Percentiles rank a stretch among this genome's conserved stretches.
Evolutionary conservation across 75 land plant species (phyloP).

Genomic region (Sequoia sempervirens): DNA sequence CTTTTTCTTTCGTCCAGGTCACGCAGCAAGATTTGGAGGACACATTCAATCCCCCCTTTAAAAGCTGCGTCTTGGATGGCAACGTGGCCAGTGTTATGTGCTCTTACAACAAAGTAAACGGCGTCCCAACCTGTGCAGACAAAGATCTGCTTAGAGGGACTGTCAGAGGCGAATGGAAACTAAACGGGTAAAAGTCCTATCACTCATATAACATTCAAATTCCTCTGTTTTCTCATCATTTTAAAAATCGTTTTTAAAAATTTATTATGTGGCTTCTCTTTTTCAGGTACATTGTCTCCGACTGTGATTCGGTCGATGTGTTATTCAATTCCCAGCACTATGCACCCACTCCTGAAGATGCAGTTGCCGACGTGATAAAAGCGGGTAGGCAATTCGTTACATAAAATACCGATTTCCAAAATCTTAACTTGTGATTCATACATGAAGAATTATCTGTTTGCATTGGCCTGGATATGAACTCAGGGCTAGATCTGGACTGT

Average conservation of each 20-base stretch:
- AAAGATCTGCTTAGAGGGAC: conserved; percentile 51
- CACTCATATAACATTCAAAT: not conserved
- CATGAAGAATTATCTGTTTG: not conserved
- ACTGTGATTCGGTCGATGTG: conserved; percentile 90
- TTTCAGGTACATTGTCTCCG: conserved; percentile 79
- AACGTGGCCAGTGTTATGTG: conserved; percentile 92
- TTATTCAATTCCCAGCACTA: conserved; percentile 63
- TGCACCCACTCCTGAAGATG: conserved; percentile 72
- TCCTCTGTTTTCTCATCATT: not conserved
- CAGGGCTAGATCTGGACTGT: conserved; percentile 32
- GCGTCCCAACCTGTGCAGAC: conserved; percentile 89
- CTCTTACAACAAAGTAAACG: conserved; percentile 93
- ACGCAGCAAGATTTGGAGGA: too few relatives aligned
- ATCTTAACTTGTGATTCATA: not conserved
- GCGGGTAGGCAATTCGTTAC: conserved; percentile 52
- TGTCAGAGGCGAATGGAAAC: conserved; percentile 62
- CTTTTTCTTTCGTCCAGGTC: too few relatives aligned
- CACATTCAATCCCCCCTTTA: not conserved
- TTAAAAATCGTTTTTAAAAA: too few relatives aligned
- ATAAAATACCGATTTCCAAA: not conserved
- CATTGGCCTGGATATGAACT: not conserved
- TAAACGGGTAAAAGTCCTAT: conserved; percentile 52
- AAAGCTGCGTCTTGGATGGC: conserved; percentile 40
- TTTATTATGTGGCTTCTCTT: not conserved
- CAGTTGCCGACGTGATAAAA: conserved; percentile 69